These are phyloP conservation scores for Ceratocystiopsis sp. DNA, from an alignment of 2,329 filamentous ascomycete genomes.

Conservation along the genomic window DNA sequence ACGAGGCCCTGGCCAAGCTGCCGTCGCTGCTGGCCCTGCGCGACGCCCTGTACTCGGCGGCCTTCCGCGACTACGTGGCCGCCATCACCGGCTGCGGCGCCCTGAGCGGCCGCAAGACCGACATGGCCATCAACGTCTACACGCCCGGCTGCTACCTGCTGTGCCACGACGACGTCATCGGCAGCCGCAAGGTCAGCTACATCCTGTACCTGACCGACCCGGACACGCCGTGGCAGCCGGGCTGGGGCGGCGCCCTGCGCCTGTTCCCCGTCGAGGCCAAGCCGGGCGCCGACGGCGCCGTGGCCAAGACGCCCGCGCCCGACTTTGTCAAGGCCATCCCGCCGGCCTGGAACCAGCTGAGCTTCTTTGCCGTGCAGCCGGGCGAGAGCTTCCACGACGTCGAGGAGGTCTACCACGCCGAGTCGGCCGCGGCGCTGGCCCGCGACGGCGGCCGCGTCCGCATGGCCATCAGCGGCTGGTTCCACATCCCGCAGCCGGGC, in stretches of 20 bases:
- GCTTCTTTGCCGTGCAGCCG: slow-evolving; percentile 94
- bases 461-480: slow-evolving; percentile 99
- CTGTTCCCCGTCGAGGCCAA: slow-evolving; percentile 58
- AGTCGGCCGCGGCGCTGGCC: slow-evolving; percentile 36
- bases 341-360: slow-evolving; percentile 91
- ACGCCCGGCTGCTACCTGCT: slow-evolving; percentile 89
- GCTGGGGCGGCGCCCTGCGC: slow-evolving; percentile 85
- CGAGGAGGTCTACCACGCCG: slow-evolving; percentile 80
- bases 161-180: slow-evolving; percentile 97
- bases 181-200: slow-evolving; percentile 88
- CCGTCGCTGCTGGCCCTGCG: slow-evolving; percentile 84
- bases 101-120: slow-evolving; percentile 83
- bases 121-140: slow-evolving; percentile 99
- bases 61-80: slow-evolving; percentile 80
- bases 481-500: slow-evolving; percentile 88
- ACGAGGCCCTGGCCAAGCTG: slow-evolving; percentile 67
- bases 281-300: slow-evolving; percentile 50
- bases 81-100: slow-evolving; percentile 72
- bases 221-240: slow-evolving; percentile 72
- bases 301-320: slow-evolving; percentile 64
- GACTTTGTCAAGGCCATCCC: slow-evolving; percentile 72
- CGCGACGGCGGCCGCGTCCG: slow-evolving; percentile 62
- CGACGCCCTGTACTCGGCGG: slow-evolving; percentile 80
- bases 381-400: slow-evolving; percentile 99
- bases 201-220: slow-evolving; percentile 93